These are phyloP conservation scores for Aspergillus panamensis DNA, from an alignment of 495 filamentous ascomycete species.

Conservation along the genomic window DNA sequence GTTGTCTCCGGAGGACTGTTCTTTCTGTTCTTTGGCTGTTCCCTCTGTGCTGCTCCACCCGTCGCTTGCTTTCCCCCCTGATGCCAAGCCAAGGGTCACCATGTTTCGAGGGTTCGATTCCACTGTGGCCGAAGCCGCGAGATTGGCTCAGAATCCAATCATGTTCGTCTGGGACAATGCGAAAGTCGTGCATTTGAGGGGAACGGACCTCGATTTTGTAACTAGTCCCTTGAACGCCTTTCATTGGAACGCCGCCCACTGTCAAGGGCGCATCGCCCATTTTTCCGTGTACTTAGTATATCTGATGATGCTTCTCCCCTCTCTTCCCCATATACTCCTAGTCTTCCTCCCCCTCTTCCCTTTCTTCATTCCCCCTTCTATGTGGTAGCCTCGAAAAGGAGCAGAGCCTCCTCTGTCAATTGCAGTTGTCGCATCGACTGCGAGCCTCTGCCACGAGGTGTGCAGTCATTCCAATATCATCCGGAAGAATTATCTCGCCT, in stretches of 20 bases:
- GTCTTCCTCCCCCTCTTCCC: constrained; percentile 5
- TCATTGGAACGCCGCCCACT: constrained; percentile 9
- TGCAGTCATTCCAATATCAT: neutral
- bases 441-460: constrained; percentile 23
- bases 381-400: constrained; percentile 10
- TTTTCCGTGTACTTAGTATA: constrained; percentile 17
- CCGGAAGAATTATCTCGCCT: neutral
- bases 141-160: constrained; percentile 15
- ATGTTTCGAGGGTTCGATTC: constrained; percentile 17
- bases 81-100: constrained; percentile 21
- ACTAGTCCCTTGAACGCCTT: constrained; percentile 12
- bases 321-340: constrained; percentile 6
- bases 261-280: constrained; percentile 1
- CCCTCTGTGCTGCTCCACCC: constrained; percentile 8
- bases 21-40: constrained; percentile 11
- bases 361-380: constrained; percentile 6
- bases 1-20: neutral
- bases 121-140: constrained; percentile 7
- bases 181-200: constrained; percentile 8
- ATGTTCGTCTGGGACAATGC: constrained; percentile 12
- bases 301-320: constrained; percentile 19
- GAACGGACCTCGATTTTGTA: constrained; percentile 20
- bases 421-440: constrained; percentile 18
- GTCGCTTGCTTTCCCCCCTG: constrained; percentile 16
- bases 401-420: constrained; percentile 9